Evolutionary conservation across 805 yeast species (phyloP).

Genomic region (Zygosaccharomyces bisporus): DNA sequence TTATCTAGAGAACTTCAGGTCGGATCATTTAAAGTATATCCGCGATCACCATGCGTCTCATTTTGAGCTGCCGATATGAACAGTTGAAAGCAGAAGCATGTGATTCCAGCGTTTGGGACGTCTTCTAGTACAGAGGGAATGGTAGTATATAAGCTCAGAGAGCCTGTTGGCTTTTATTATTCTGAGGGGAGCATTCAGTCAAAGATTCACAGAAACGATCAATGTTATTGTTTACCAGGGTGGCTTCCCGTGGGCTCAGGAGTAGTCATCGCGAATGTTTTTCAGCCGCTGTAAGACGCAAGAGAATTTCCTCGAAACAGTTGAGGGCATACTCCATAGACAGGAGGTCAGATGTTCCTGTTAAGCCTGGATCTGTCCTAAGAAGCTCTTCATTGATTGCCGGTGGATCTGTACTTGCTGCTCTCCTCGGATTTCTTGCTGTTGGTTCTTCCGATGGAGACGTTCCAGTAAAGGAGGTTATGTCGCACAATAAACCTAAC

Average conservation of each 20-base stretch:
- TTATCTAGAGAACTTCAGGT: not conserved
- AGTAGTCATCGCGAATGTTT: not conserved
- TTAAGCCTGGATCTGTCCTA: not conserved
- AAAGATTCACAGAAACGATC: too few relatives aligned
- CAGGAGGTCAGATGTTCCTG: not conserved
- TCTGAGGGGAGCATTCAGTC: too few relatives aligned
- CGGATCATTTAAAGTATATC: not conserved
- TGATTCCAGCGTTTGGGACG: too few relatives aligned
- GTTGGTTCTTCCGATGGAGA: conserved; percentile 12
- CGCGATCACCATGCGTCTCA: not conserved
- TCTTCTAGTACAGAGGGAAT: too few relatives aligned
- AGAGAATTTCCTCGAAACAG: not conserved
- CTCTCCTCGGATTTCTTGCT: conserved; percentile 11
- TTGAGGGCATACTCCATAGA: not conserved
- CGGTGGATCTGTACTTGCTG: conserved; percentile 14
- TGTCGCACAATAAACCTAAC: conserved; percentile 48
- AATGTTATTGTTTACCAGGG: not conserved
- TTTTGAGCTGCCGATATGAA: too few relatives aligned
- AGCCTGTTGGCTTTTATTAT: too few relatives aligned
- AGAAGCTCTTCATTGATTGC: conserved; percentile 11
- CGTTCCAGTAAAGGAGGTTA: conserved; percentile 32
- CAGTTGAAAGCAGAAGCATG: too few relatives aligned
- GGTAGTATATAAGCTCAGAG: not conserved
- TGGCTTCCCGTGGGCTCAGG: not conserved
- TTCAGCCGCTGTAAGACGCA: not conserved